phyloP scores from a whole-genome alignment of 345 rosid species.

The Camelina sativa region DNA sequence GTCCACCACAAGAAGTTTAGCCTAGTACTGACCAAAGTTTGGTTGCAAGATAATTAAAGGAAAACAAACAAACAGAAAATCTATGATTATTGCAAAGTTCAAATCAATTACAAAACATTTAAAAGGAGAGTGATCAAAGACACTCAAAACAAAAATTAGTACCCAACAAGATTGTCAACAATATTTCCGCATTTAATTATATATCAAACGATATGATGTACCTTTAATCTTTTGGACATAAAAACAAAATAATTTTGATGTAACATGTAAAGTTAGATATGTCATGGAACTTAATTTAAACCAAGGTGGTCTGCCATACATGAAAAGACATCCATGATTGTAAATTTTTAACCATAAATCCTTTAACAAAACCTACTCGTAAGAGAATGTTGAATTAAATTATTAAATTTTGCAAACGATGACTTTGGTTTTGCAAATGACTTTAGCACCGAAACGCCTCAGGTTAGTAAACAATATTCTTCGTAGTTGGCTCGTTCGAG shows the following conservation, averaged over 20 bases:
- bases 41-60: background rate
- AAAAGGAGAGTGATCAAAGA: background rate
- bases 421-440: background rate
- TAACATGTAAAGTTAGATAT: constrained; percentile 26
- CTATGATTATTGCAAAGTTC: background rate
- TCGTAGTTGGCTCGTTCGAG: no score
- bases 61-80: background rate
- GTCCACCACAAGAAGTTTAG: background rate
- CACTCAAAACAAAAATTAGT: background rate
- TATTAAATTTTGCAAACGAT: constrained; percentile 13
- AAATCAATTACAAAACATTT: background rate
- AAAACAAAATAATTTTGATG: constrained; percentile 36
- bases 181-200: background rate
- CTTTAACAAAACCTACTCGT: background rate
- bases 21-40: constrained; percentile 8
- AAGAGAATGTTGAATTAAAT: background rate
- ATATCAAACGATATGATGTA: constrained; percentile 13
- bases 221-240: constrained; percentile 27
- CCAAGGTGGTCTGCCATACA: constrained; percentile 41
- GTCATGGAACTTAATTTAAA: constrained; percentile 29
- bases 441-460: no score
- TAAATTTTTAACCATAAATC: constrained; percentile 8
- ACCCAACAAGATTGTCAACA: constrained; percentile 25
- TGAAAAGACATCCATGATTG: constrained; percentile 33
- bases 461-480: no score